phyloP scores from a whole-genome alignment of 2,329 filamentous ascomycete genomes.

The Alternaria sp. region DNA sequence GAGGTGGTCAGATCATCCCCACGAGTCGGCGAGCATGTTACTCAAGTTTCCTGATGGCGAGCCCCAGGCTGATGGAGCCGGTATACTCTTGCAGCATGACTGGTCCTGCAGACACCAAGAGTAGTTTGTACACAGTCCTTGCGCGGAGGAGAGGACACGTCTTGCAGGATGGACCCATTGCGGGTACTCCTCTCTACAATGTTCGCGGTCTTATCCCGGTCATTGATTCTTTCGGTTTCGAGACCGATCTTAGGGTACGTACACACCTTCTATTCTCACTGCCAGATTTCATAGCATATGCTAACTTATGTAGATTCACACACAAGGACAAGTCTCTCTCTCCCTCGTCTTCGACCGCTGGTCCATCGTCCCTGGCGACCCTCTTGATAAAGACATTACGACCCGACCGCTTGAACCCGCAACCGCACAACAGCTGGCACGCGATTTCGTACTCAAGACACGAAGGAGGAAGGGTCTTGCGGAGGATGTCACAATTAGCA shows the following conservation, averaged over 20 bases:
- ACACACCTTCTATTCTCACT: slow-evolving; percentile 23
- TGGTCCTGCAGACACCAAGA: slow-evolving; percentile 87
- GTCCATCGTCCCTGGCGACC: slow-evolving; percentile 95
- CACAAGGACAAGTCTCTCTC: slow-evolving; percentile 89
- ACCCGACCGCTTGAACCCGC: slow-evolving; percentile 87
- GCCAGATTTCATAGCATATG: not conserved
- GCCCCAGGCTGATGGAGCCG: slow-evolving; percentile 94
- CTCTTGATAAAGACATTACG: slow-evolving; percentile 85
- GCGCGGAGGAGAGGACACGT: slow-evolving; percentile 90
- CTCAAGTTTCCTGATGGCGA: slow-evolving; percentile 95
- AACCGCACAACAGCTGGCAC: slow-evolving; percentile 83
- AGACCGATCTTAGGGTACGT: slow-evolving; percentile 80
- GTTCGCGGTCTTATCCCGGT: slow-evolving; percentile 92
- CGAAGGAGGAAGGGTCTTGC: slow-evolving; percentile 90
- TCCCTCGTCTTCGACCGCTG: slow-evolving; percentile 94
- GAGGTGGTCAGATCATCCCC: slow-evolving; percentile 96
- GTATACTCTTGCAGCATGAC: slow-evolving; percentile 93
- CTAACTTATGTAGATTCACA: slow-evolving; percentile 71
- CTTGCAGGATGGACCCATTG: slow-evolving; percentile 90
- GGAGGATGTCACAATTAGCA: slow-evolving; percentile 94
- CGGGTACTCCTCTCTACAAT: slow-evolving; percentile 91
- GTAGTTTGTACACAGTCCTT: slow-evolving; percentile 89
- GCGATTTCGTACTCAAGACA: slow-evolving; percentile 97
- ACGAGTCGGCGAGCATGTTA: slow-evolving; percentile 93
- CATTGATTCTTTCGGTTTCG: slow-evolving; percentile 97